Percentiles rank a stretch among this genome's conserved stretches.
Conservation (phyloP, 1,284 basidiomycete genomes). For the Pulveroboletus sp. region DNA sequence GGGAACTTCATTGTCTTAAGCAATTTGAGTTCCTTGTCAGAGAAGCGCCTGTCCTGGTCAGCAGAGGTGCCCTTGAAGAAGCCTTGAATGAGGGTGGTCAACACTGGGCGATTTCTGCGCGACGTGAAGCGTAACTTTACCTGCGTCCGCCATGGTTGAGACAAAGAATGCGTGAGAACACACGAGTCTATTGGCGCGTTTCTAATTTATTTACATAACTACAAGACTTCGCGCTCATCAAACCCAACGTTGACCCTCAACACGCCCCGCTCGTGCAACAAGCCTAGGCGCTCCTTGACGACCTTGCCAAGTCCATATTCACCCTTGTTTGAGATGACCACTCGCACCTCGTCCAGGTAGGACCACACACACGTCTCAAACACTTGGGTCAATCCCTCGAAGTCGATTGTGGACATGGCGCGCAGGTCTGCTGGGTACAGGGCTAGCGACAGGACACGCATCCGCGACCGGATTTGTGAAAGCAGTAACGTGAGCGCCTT, state of each 20-base stretch:
- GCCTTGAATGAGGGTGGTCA: constrained; percentile 44
- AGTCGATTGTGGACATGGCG: constrained; percentile 33
- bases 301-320: constrained; percentile 29
- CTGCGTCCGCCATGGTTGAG: constrained; percentile 56
- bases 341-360: constrained; percentile 29
- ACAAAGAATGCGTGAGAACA: constrained; percentile 24
- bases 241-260: constrained; percentile 34
- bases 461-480: constrained; percentile 29
- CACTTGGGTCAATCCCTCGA: constrained; percentile 32
- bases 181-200: neutral
- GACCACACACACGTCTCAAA: constrained; percentile 31
- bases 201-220: neutral
- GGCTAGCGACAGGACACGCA: constrained; percentile 34
- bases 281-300: constrained; percentile 27
- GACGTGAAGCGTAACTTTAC: constrained; percentile 36
- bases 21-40: constrained; percentile 91
- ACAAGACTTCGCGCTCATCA: constrained; percentile 37
- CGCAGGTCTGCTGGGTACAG: constrained; percentile 36
- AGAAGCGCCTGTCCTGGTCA: constrained; percentile 87
- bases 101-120: neutral
- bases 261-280: constrained; percentile 31
- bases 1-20: constrained; percentile 92
- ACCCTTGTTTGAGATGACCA: constrained; percentile 35
- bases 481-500: constrained; percentile 31
- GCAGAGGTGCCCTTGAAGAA: constrained; percentile 88